phyloP scores from a whole-genome alignment of 2,329 filamentous ascomycete species.

The Epicoccum nigrum region DNA sequence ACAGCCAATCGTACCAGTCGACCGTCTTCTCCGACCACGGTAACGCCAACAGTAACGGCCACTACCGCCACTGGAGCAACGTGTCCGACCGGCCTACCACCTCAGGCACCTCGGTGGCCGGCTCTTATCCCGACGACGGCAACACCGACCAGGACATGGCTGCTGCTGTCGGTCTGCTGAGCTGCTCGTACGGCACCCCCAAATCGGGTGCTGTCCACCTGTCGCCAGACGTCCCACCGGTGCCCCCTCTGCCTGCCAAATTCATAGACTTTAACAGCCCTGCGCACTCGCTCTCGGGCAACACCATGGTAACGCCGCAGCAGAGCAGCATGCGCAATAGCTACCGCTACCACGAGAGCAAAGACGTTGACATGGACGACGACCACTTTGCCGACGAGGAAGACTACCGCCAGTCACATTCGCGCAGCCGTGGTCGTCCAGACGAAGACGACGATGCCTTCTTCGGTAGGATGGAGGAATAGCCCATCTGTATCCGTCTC shows the following conservation, averaged over 20 bases:
- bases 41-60: constrained; percentile 46
- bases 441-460: constrained; percentile 95
- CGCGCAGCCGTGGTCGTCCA: constrained; percentile 62
- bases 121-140: constrained; percentile 74
- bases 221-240: constrained; percentile 78
- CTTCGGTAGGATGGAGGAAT: constrained; percentile 93
- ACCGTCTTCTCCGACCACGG: constrained; percentile 62
- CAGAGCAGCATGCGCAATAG: constrained; percentile 68
- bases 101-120: constrained; percentile 63
- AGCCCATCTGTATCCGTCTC: neutral
- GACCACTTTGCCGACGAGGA: constrained; percentile 71
- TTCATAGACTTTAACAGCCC: constrained; percentile 68
- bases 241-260: constrained; percentile 82
- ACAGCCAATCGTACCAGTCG: constrained; percentile 84
- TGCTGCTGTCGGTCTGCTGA: constrained; percentile 86
- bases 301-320: constrained; percentile 61
- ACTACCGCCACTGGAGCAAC: constrained; percentile 73
- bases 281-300: constrained; percentile 59
- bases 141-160: constrained; percentile 77
- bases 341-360: constrained; percentile 55
- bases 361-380: constrained; percentile 59
- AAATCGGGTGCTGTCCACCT: constrained; percentile 68
- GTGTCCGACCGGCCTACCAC: constrained; percentile 77
- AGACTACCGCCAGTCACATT: constrained; percentile 59
- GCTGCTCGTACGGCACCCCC: constrained; percentile 87